Conservation (phyloP, 2,329 filamentous ascomycete species). For the Penicillium brevicompactum region DNA sequence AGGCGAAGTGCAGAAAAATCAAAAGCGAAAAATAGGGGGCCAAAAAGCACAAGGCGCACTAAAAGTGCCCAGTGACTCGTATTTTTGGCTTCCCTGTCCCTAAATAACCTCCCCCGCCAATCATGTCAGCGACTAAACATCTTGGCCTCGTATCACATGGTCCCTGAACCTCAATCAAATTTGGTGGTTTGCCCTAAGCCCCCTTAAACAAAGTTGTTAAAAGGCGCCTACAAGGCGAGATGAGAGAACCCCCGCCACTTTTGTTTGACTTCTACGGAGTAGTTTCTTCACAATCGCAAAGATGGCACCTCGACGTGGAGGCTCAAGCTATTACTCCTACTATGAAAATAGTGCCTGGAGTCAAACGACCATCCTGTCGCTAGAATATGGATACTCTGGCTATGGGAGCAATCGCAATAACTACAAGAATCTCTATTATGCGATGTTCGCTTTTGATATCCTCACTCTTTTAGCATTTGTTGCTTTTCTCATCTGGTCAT, state of each 20-base stretch:
- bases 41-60: neutral
- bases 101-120: neutral
- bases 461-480: conserved; percentile 20
- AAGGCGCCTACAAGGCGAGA: neutral
- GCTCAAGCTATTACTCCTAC: conserved; percentile 3
- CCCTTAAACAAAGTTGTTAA: neutral
- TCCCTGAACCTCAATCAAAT: conserved; percentile 1
- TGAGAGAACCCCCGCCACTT: neutral
- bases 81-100: neutral
- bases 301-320: conserved; percentile 20
- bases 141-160: conserved; percentile 5
- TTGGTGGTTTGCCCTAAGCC: neutral
- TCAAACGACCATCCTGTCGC: neutral
- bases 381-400: neutral
- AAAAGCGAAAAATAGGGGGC: neutral
- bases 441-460: conserved; percentile 19
- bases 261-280: neutral
- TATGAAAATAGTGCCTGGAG: conserved; percentile 8
- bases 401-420: neutral
- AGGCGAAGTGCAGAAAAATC: neutral
- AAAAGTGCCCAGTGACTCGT: conserved; percentile 1
- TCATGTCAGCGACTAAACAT: neutral
- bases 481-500: conserved; percentile 20
- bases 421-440: conserved; percentile 4
- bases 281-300: neutral